A percentile compares a stretch with the other conserved stretches of the same genome.
Conservation (phyloP, 345 rosid genomes). For the Eucalyptus curtisii region DNA sequence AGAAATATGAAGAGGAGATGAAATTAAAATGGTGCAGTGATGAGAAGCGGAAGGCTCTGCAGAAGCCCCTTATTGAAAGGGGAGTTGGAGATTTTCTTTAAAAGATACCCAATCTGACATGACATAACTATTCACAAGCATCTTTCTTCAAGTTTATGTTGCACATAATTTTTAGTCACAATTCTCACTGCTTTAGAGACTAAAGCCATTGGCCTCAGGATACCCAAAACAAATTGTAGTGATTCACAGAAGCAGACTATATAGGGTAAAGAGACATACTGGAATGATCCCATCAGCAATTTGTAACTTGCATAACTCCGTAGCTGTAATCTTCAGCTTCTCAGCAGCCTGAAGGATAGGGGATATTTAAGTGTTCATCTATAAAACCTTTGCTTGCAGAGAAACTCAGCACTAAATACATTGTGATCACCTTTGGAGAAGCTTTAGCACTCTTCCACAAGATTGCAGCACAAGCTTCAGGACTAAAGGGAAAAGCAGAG, state of each 20-base stretch:
- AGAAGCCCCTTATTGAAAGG: neutral
- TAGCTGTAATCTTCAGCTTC: conserved; percentile 74
- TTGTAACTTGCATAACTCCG: conserved; percentile 59
- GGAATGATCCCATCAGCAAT: conserved; percentile 86
- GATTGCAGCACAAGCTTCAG: conserved; percentile 98
- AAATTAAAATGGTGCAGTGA: neutral
- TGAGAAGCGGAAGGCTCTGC: neutral
- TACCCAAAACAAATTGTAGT: neutral
- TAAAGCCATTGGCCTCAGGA: neutral
- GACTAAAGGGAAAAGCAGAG: conserved; percentile 33
- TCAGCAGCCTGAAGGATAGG: conserved; percentile 65
- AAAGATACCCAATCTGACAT: neutral
- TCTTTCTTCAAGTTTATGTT: neutral
- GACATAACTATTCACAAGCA: neutral
- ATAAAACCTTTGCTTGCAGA: neutral
- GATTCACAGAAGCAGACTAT: neutral
- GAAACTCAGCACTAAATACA: neutral
- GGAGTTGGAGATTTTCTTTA: neutral
- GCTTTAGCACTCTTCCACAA: conserved; percentile 92
- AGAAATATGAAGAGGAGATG: neutral
- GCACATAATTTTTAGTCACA: neutral
- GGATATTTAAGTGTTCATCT: neutral
- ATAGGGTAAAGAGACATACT: conserved; percentile 23
- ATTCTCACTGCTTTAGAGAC: neutral
- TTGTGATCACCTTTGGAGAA: conserved; percentile 54